phyloP scores from a whole-genome alignment of 345 rosid species.

The Pistacia integerrima region DNA sequence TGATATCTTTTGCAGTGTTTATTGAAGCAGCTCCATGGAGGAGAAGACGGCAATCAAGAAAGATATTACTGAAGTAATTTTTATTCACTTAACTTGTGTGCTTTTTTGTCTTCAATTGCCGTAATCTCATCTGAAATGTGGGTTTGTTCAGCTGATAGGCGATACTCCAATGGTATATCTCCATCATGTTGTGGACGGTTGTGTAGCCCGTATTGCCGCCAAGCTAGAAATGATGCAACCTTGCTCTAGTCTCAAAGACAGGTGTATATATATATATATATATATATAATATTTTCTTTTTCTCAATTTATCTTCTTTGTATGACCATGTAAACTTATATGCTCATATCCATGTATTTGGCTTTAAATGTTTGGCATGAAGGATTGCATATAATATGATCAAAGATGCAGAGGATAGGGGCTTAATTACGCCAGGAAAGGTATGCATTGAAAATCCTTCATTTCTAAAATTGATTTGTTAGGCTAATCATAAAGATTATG shows the following conservation, averaged over 20 bases:
- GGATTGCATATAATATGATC: slow-evolving; percentile 63
- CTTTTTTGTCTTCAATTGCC: not conserved
- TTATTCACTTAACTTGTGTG: not conserved
- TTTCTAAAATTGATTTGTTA: not conserved
- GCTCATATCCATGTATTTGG: not conserved
- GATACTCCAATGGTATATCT: slow-evolving; percentile 69
- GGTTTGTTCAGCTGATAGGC: slow-evolving; percentile 52
- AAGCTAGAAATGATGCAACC: slow-evolving; percentile 70
- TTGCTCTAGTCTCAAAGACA: slow-evolving; percentile 54
- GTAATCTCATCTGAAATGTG: not conserved
- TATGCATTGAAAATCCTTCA: slow-evolving; percentile 7
- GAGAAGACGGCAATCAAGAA: slow-evolving; percentile 43
- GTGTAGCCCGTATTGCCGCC: slow-evolving; percentile 63
- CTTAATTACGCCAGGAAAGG: slow-evolving; percentile 61
- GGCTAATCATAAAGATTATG: not conserved
- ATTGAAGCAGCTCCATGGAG: slow-evolving; percentile 28
- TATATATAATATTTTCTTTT: not conserved
- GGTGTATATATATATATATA: slow-evolving; percentile 17
- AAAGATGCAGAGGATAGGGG: slow-evolving; percentile 74
- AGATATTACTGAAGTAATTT: slow-evolving; percentile 56
- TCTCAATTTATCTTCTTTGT: not conserved
- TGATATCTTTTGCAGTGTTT: not conserved
- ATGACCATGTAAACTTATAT: too few species aligned
- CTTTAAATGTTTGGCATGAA: not conserved
- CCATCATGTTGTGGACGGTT: slow-evolving; percentile 59